phyloP scores from a whole-genome alignment of 2,329 filamentous ascomycete species.

The Verruconis gallopava region DNA sequence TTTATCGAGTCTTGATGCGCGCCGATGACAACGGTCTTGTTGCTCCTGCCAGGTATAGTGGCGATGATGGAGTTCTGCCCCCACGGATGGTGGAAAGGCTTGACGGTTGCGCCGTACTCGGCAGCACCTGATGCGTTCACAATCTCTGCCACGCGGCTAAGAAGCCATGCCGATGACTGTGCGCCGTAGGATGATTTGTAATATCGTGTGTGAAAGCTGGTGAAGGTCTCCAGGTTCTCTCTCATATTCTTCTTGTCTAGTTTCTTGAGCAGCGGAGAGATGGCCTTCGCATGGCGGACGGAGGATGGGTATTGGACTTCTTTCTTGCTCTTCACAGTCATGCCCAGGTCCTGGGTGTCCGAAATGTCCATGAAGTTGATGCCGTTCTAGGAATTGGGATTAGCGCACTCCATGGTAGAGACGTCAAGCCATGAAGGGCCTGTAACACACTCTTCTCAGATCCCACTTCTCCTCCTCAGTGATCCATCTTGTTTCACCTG shows the following conservation, averaged over 20 bases:
- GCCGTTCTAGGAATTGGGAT: constrained; percentile 30
- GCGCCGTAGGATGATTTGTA: constrained; percentile 67
- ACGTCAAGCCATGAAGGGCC: not conserved
- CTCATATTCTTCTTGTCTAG: constrained; percentile 67
- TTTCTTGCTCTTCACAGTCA: constrained; percentile 19
- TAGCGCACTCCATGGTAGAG: not conserved
- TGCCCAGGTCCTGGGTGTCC: constrained; percentile 52
- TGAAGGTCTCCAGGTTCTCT: constrained; percentile 64
- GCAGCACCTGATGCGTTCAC: constrained; percentile 59
- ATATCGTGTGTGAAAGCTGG: constrained; percentile 69
- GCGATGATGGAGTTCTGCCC: constrained; percentile 85
- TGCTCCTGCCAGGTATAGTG: constrained; percentile 72
- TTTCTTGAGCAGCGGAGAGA: constrained; percentile 52
- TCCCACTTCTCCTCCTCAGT: constrained; percentile 95
- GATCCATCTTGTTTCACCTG: constrained; percentile 72
- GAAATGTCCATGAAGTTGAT: constrained; percentile 94
- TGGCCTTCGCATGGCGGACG: constrained; percentile 49
- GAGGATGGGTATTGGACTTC: constrained; percentile 54
- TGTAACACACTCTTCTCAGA: constrained; percentile 56
- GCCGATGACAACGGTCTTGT: constrained; percentile 77
- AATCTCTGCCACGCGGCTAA: constrained; percentile 58
- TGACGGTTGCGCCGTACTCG: constrained; percentile 51
- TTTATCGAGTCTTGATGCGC: constrained; percentile 96
- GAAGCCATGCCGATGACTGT: constrained; percentile 79
- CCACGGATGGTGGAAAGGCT: constrained; percentile 72